Evolutionary conservation across 768 basidiomycete genomes (phyloP).

Genomic region (Scleroderma citrinum): DNA sequence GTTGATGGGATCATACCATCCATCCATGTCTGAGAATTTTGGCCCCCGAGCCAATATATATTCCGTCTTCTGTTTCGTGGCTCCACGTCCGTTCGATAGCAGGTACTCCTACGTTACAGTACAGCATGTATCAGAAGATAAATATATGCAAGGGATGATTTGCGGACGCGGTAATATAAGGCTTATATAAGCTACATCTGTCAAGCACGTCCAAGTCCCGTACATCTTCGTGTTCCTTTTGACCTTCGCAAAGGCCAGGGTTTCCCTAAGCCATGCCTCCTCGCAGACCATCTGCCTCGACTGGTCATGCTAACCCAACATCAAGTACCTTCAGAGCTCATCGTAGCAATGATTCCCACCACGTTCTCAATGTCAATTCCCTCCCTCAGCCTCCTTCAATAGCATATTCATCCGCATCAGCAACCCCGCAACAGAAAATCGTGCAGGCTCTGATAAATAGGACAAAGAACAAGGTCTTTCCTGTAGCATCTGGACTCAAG

Average conservation of each 20-base stretch:
- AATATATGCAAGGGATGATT: too few relatives aligned
- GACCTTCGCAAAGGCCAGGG: constrained; percentile 15
- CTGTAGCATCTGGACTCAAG: not conserved
- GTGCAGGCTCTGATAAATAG: constrained; percentile 75
- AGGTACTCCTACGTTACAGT: too few relatives aligned
- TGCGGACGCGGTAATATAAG: too few relatives aligned
- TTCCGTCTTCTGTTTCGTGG: too few relatives aligned
- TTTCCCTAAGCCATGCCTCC: constrained; percentile 36
- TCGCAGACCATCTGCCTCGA: constrained; percentile 59
- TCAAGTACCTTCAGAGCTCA: constrained; percentile 45
- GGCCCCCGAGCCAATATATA: too few relatives aligned
- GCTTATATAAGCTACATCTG: constrained; percentile 20
- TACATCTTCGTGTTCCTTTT: constrained; percentile 1
- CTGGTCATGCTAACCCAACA: constrained; percentile 32
- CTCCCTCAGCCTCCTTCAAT: constrained; percentile 29
- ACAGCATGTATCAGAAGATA: too few relatives aligned
- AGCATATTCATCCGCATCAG: constrained; percentile 32
- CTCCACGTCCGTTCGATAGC: too few relatives aligned
- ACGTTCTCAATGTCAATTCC: constrained; percentile 28
- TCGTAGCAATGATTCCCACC: constrained; percentile 59
- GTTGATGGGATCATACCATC: not conserved
- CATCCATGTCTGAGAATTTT: too few relatives aligned
- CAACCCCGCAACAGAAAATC: constrained; percentile 75
- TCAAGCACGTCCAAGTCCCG: not conserved
- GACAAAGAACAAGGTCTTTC: constrained; percentile 70